A percentile compares a stretch with the other conserved stretches of the same genome.
Conservation (phyloP, 116 monocot species). For the Trichopus zeylanicus region DNA sequence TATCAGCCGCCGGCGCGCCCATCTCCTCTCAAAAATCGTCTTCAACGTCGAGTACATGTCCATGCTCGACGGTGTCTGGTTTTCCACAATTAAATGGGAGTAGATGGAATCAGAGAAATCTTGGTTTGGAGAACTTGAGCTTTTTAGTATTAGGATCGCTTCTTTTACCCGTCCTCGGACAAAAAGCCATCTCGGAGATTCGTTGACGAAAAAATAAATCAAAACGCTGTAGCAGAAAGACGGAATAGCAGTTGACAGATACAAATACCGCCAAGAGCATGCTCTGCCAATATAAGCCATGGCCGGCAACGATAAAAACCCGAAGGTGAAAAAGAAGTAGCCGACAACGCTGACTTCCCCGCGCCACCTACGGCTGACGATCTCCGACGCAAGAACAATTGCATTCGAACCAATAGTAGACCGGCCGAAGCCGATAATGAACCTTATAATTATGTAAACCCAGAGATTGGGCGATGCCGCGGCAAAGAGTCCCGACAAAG, state of each 20-base stretch:
- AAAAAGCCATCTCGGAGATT: conserved; percentile 42
- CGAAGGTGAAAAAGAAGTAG: conserved; percentile 30
- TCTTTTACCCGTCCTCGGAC: conserved; percentile 29
- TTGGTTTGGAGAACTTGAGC: conserved; percentile 6
- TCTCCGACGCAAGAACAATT: conserved; percentile 27
- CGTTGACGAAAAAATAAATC: conserved; percentile 15
- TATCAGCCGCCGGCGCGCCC: conserved; percentile 26
- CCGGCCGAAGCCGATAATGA: conserved; percentile 27
- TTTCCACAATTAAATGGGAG: conserved; percentile 9
- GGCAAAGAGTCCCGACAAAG: conserved; percentile 13
- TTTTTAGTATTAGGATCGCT: conserved; percentile 21
- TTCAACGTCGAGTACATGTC: conserved; percentile 17
- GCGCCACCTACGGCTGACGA: conserved; percentile 32
- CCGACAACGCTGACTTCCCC: conserved; percentile 19
- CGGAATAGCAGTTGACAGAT: conserved; percentile 27
- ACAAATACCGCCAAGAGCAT: conserved; percentile 26
- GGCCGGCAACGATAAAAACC: conserved; percentile 30
- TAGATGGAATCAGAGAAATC: conserved; percentile 17
- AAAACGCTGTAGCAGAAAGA: conserved; percentile 16
- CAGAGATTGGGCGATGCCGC: conserved; percentile 26
- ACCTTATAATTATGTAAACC: conserved; percentile 20
- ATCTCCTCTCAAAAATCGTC: conserved; percentile 17
- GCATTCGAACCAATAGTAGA: conserved; percentile 17
- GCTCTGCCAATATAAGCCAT: conserved; percentile 18
- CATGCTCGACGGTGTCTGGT: background rate